Base-by-base conservation (phyloP, 768 basidiomycete species). In the Trametes cubensis region DNA sequence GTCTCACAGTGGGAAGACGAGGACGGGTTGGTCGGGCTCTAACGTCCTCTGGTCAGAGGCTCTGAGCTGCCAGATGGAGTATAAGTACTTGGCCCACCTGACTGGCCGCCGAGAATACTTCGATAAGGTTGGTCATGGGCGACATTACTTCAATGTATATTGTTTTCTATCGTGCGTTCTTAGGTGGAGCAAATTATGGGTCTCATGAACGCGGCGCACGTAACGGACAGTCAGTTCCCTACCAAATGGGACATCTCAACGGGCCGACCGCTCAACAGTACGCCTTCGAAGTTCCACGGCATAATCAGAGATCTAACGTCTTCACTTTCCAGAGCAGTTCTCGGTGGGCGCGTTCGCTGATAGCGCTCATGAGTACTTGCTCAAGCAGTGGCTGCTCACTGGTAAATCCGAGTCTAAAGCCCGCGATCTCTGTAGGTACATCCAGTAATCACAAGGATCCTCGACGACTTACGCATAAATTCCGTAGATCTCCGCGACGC, bases 51-150 rank as follows among this genome's bases (percentile, higher is more conserved):
- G 64, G 66, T 89, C 95, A 0, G 95, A 97, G 73, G 85, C 91
- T 23, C 88, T 86, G 7, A 93, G 84, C 53, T 79, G 91, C 61
- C 93, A 95, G 69, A 73, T 98, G 60, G 95, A 97, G 73, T 92
- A 94, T 73, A 83, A 88, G 63, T 95, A 95, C 67, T 83, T 98
- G 4, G 89, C 90, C 1, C 87, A 92, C 65, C 73, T 90, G 14
- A 95, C 92, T 0, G 90, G 90, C 0, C 86, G 89, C 55, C 77
- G 79, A 41, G 78, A 78, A 42, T 88, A 89, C 69, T 82, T 80
- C 63, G 78, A 84, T 54, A 80, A 81, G 56, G 88, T 87, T 64
- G 17, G 82, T 46, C 11, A 7, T 34, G 10, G 6, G 11, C 11
- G 10, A 7, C 34, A 34, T 34, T 10, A n/a, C 10, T 34, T 7